These are phyloP conservation scores for Dysphania ambrosioides DNA, from an alignment of 148 eudicot genomes.

Conservation along the genomic window DNA sequence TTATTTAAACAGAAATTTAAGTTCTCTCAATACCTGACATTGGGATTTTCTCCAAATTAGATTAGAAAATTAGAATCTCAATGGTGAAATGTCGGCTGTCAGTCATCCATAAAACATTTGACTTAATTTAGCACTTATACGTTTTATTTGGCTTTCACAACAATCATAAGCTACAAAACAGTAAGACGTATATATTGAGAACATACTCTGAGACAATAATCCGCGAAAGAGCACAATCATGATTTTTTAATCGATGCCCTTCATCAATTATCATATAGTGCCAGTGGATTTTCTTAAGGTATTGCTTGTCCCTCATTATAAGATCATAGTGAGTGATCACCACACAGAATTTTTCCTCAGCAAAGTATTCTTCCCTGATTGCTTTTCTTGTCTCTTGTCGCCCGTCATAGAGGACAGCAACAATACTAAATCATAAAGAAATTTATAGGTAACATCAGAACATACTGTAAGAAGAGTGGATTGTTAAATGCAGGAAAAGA, in stretches of 20 bases:
- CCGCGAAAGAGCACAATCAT: slow-evolving; percentile 86
- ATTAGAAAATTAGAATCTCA: background rate
- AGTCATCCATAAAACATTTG: background rate
- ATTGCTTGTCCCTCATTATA: slow-evolving; percentile 90
- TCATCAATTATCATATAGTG: slow-evolving; percentile 93
- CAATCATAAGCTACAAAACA: background rate
- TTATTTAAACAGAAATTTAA: background rate
- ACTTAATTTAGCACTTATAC: background rate
- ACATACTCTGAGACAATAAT: slow-evolving; percentile 88
- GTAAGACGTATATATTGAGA: background rate
- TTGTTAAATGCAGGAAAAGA: slow-evolving; percentile 4
- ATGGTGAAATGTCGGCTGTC: background rate
- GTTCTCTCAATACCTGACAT: background rate
- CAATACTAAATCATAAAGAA: slow-evolving; percentile 52
- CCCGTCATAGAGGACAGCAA: slow-evolving; percentile 87
- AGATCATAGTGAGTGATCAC: slow-evolving; percentile 95
- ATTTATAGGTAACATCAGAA: slow-evolving; percentile 16
- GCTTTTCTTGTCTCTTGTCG: slow-evolving; percentile 77
- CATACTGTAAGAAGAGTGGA: background rate
- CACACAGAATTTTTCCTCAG: slow-evolving; percentile 85
- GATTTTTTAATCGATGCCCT: slow-evolving; percentile 93
- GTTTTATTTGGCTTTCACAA: background rate
- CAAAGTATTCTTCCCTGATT: slow-evolving; percentile 77
- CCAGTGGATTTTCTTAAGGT: slow-evolving; percentile 91
- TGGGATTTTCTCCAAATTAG: background rate